Evolutionary conservation across 257 asterid species (phyloP).

Genomic region (Coffea canephora): DNA sequence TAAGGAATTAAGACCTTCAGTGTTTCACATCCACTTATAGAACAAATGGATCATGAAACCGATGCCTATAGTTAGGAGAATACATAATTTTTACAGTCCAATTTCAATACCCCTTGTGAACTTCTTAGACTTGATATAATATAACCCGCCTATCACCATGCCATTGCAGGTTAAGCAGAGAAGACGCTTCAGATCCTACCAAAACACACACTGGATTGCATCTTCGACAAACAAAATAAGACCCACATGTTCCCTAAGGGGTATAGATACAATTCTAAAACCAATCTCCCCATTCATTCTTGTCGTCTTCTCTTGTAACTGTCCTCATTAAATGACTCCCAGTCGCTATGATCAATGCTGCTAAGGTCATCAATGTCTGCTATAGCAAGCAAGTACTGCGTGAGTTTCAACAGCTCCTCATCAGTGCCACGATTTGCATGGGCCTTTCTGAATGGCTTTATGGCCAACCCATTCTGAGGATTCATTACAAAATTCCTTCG

Average conservation of each 20-base stretch:
- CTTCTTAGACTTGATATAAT: neutral
- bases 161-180: neutral
- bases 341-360: slow-evolving; percentile 65
- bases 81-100: neutral
- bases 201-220: neutral
- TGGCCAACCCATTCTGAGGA: slow-evolving; percentile 81
- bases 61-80: no score
- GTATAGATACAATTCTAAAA: neutral
- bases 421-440: slow-evolving; percentile 71
- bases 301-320: slow-evolving; percentile 72
- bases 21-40: no score
- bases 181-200: neutral
- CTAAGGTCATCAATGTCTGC: slow-evolving; percentile 82
- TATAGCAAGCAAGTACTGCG: slow-evolving; percentile 80
- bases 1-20: no score
- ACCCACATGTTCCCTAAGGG: neutral
- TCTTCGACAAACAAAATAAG: slow-evolving; percentile 1
- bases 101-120: neutral
- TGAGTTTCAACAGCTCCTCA: slow-evolving; percentile 82
- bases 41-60: no score
- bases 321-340: slow-evolving; percentile 73
- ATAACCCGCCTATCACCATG: neutral
- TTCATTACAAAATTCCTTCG: slow-evolving; percentile 95
- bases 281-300: slow-evolving; percentile 19
- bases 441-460: slow-evolving; percentile 81